Evolutionary conservation across 2,329 filamentous ascomycete genomes (phyloP).

Genomic region (Didymella arachidicola): DNA sequence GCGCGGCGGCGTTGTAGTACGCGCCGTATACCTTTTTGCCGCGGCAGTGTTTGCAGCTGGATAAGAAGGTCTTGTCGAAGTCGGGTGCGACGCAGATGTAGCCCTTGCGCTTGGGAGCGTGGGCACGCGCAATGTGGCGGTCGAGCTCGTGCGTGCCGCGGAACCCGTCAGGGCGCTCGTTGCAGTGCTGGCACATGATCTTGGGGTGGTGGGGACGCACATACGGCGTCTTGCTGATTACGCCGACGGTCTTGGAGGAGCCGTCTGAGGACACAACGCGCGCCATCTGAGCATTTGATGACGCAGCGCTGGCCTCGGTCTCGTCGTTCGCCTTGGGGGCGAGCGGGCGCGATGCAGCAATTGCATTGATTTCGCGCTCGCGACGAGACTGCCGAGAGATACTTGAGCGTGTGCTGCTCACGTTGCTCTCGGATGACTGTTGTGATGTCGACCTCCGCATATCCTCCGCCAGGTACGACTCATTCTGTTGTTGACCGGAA

Average conservation of each 20-base stretch:
- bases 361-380: conserved; percentile 58
- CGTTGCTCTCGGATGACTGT: conserved; percentile 43
- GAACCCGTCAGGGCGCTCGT: conserved; percentile 78
- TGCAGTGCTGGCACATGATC: conserved; percentile 74
- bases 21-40: conserved; percentile 81
- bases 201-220: conserved; percentile 74
- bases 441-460: conserved; percentile 60
- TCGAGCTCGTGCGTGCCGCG: conserved; percentile 80
- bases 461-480: conserved; percentile 54
- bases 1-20: conserved; percentile 94
- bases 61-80: conserved; percentile 69
- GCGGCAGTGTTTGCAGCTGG: conserved; percentile 83
- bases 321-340: conserved; percentile 53
- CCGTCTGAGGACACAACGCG: conserved; percentile 62
- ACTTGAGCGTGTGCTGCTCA: conserved; percentile 54
- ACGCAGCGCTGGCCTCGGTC: conserved; percentile 38
- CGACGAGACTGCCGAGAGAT: conserved; percentile 58
- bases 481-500: conserved; percentile 28
- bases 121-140: conserved; percentile 67
- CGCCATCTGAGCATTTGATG: conserved; percentile 58
- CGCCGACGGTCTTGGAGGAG: conserved; percentile 61
- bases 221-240: conserved; percentile 62
- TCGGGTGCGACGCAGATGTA: conserved; percentile 70
- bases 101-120: conserved; percentile 66
- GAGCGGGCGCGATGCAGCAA: conserved; percentile 58